A percentile compares a stretch with the other conserved stretches of the same genome.
Conservation (phyloP, 2,329 filamentous ascomycete genomes). For the Metarhizium album region DNA sequence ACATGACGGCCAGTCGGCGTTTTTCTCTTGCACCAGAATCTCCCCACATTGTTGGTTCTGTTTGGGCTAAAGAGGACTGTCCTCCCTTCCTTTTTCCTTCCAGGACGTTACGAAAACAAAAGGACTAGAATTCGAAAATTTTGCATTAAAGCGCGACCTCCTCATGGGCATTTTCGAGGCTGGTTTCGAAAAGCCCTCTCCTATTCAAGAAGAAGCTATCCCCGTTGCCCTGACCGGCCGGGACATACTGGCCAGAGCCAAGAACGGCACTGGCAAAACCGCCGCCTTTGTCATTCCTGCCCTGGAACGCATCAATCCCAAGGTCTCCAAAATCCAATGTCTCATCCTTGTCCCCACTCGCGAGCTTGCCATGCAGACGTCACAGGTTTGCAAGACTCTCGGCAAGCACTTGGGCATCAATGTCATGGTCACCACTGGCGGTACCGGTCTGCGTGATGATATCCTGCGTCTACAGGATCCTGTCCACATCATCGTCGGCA, state of each 20-base stretch:
- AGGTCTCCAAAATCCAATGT: constrained; percentile 91
- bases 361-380: constrained; percentile 95
- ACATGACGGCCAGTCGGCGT: background rate
- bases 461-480: constrained; percentile 90
- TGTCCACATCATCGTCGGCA: constrained; percentile 96
- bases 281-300: constrained; percentile 95
- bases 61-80: constrained; percentile 9
- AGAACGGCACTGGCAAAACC: constrained; percentile 98
- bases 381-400: constrained; percentile 96
- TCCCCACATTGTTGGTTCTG: constrained; percentile 2
- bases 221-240: constrained; percentile 90
- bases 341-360: constrained; percentile 92
- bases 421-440: constrained; percentile 98
- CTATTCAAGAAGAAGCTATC: constrained; percentile 98
- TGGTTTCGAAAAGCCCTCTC: constrained; percentile 96
- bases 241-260: constrained; percentile 91
- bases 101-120: constrained; percentile 98
- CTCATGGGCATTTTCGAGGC: constrained; percentile 99
- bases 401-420: constrained; percentile 96
- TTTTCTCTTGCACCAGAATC: background rate
- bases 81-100: constrained; percentile 2
- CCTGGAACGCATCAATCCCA: constrained; percentile 91
- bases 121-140: constrained; percentile 95
- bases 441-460: constrained; percentile 89
- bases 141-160: constrained; percentile 85